A percentile compares a stretch with the other conserved stretches of the same genome.
Evolutionary conservation across 176 grass and related monocot genomes (phyloP).

Genomic region (Ampelocalamus luodianensis): DNA sequence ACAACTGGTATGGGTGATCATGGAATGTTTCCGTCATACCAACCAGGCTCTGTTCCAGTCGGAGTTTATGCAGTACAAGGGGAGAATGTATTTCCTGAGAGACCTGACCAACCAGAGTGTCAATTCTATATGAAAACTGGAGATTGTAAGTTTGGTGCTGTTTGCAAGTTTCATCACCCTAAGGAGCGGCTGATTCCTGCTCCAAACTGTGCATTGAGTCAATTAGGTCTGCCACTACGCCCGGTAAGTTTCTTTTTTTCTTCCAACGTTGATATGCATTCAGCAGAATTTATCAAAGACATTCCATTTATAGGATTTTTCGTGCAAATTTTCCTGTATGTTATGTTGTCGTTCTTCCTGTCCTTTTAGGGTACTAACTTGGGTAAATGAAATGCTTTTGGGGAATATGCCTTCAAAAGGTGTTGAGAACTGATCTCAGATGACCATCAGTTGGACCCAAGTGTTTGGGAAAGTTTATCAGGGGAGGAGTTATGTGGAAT

Average conservation of each 20-base stretch:
- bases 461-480: constrained; percentile 6
- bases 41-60: constrained; percentile 61
- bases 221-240: constrained; percentile 76
- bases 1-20: constrained; percentile 60
- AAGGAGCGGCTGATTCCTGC: constrained; percentile 70
- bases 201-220: constrained; percentile 77
- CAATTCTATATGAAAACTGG: constrained; percentile 98
- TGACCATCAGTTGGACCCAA: not conserved
- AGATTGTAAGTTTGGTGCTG: constrained; percentile 91
- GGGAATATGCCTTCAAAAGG: not conserved
- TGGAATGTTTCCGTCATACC: constrained; percentile 70
- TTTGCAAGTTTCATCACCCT: constrained; percentile 95
- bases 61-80: constrained; percentile 72
- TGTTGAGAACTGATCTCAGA: not conserved
- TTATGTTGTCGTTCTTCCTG: not conserved
- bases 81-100: constrained; percentile 88
- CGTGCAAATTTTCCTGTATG: not conserved
- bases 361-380: constrained; percentile 10
- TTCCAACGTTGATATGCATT: not conserved
- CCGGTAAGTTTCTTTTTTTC: constrained; percentile 53
- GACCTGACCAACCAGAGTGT: constrained; percentile 91
- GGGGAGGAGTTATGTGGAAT: not conserved
- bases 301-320: not conserved
- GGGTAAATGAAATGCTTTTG: constrained; percentile 4
- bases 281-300: not conserved